phyloP scores from a whole-genome alignment of 805 yeast genomes.

The Metschnikowia koreensis region DNA sequence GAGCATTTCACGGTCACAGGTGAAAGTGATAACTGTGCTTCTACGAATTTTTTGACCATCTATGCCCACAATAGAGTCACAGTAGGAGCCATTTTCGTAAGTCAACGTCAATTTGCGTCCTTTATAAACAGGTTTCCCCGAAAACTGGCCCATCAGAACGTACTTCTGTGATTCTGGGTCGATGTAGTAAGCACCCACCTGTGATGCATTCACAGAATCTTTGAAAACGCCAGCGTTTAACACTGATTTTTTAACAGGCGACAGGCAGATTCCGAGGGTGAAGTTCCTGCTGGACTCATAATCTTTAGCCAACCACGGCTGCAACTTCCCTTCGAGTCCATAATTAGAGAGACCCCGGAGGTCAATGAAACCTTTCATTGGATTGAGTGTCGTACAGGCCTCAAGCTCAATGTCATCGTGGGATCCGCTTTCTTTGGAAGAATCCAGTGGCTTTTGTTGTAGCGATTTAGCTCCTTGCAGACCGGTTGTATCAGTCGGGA shows the following conservation, averaged over 20 bases:
- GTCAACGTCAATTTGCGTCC: conserved; percentile 71
- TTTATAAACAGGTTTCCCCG: conserved; percentile 60
- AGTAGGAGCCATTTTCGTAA: conserved; percentile 66
- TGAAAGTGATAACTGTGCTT: conserved; percentile 66
- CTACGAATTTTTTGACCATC: conserved; percentile 50
- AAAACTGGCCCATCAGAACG: conserved; percentile 60
- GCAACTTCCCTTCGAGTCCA: conserved; percentile 44
- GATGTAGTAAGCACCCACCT: conserved; percentile 58
- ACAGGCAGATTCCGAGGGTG: conserved; percentile 68
- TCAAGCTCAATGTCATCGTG: conserved; percentile 19
- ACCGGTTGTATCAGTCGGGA: neutral
- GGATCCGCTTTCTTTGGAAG: neutral
- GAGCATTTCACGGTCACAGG: conserved; percentile 75
- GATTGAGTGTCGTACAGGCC: conserved; percentile 45
- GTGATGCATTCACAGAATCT: conserved; percentile 42
- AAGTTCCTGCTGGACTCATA: conserved; percentile 69
- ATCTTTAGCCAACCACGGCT: conserved; percentile 68
- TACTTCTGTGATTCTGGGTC: conserved; percentile 40
- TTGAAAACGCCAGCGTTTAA: conserved; percentile 33
- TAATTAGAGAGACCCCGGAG: conserved; percentile 49
- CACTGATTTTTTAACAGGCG: conserved; percentile 38
- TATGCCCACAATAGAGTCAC: conserved; percentile 41
- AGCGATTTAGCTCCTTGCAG: neutral
- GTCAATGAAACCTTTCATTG: conserved; percentile 49
- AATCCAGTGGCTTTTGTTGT: neutral